These are phyloP conservation scores for Melanogaster broomeanus DNA, from an alignment of 768 basidiomycete species.

Conservation along the genomic window DNA sequence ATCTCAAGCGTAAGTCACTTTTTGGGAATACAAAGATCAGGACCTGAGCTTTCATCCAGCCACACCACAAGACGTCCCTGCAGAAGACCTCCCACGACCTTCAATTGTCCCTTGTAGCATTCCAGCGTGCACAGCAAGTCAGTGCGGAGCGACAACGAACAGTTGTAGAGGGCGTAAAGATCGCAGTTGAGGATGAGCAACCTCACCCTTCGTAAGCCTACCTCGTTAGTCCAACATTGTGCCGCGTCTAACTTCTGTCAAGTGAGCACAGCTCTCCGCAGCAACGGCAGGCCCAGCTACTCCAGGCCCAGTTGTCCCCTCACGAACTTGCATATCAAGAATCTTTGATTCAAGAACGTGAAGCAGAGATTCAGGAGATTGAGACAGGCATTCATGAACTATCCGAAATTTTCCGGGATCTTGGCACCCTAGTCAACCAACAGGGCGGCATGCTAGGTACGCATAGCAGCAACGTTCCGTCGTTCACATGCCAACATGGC, in stretches of 20 bases:
- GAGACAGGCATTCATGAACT: constrained; percentile 96
- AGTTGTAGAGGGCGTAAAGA: constrained; percentile 84
- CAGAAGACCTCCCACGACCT: constrained; percentile 95
- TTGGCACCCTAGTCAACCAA: constrained; percentile 92
- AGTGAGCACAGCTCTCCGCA: constrained; percentile 46
- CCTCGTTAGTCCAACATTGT: not conserved
- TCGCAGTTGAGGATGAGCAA: constrained; percentile 78
- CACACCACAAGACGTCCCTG: constrained; percentile 78
- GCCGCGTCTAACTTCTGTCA: constrained; percentile 9
- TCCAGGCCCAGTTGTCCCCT: constrained; percentile 78
- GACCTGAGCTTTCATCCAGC: constrained; percentile 41
- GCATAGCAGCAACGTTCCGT: constrained; percentile 23
- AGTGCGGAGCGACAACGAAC: constrained; percentile 89
- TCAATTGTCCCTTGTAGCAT: constrained; percentile 84
- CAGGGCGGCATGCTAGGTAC: constrained; percentile 94
- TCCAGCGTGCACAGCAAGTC: constrained; percentile 88
- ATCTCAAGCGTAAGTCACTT: constrained; percentile 49
- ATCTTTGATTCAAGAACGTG: constrained; percentile 78
- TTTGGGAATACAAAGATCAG: not conserved
- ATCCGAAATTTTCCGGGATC: constrained; percentile 93
- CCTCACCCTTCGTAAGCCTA: constrained; percentile 28
- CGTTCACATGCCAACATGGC: not conserved
- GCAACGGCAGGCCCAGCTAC: constrained; percentile 67
- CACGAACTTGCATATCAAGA: constrained; percentile 96
- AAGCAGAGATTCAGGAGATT: constrained; percentile 93